A percentile compares a stretch with the other conserved stretches of the same genome.
These are phyloP conservation scores for Suhomyces sp. DNA, from an alignment of 805 yeast genomes.

Conservation along the genomic window DNA sequence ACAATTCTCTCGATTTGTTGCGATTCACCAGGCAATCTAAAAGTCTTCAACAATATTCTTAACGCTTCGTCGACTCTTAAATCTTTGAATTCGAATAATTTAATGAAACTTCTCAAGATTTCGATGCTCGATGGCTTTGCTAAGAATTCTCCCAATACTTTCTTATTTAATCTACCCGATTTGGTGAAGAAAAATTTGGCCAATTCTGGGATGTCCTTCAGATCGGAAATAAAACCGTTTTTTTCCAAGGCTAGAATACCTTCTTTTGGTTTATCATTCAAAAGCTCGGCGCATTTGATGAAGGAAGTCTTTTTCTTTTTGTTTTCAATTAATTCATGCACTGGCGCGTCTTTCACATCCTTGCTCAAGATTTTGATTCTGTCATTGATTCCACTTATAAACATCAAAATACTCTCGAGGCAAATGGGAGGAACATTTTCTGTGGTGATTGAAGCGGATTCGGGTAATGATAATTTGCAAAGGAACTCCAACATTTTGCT, in stretches of 20 bases:
- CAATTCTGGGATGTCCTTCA: slow-evolving; percentile 53
- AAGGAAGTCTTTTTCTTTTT: slow-evolving; percentile 67
- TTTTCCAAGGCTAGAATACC: slow-evolving; percentile 69
- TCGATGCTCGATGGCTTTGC: slow-evolving; percentile 69
- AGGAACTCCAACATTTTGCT: slow-evolving; percentile 64
- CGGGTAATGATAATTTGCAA: slow-evolving; percentile 79
- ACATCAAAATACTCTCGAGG: slow-evolving; percentile 77
- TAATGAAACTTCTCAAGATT: slow-evolving; percentile 62
- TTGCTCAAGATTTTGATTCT: slow-evolving; percentile 36
- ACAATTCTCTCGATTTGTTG: slow-evolving; percentile 93
- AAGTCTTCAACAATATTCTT: slow-evolving; percentile 73
- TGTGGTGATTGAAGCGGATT: slow-evolving; percentile 74
- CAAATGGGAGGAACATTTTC: slow-evolving; percentile 92
- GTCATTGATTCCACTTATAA: slow-evolving; percentile 60
- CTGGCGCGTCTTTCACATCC: slow-evolving; percentile 4
- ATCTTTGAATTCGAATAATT: slow-evolving; percentile 68
- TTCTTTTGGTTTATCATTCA: slow-evolving; percentile 74
- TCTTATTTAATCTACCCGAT: slow-evolving; percentile 82
- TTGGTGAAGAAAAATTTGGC: slow-evolving; percentile 75
- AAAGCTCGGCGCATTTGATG: slow-evolving; percentile 66
- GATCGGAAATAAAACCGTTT: slow-evolving; percentile 55
- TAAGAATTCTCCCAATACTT: slow-evolving; percentile 78
- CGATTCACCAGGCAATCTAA: slow-evolving; percentile 95
- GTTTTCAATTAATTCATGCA: slow-evolving; percentile 38
- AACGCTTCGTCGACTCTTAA: slow-evolving; percentile 92